Evolutionary conservation across 2,329 filamentous ascomycete species (phyloP).

Genomic region (Apiospora malaysiana): DNA sequence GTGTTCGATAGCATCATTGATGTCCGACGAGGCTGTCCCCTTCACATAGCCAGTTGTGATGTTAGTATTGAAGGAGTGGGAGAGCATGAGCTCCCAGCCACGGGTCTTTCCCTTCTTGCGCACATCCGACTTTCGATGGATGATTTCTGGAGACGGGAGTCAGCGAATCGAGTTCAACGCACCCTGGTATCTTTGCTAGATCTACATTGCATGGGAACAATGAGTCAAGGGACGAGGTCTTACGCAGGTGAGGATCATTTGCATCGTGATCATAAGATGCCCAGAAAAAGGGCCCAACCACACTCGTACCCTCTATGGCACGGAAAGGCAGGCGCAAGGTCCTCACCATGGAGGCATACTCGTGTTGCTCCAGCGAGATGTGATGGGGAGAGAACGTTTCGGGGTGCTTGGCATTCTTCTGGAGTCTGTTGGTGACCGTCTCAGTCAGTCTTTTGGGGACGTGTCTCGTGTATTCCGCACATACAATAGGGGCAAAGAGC

Average conservation of each 20-base stretch:
- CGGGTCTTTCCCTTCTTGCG: slow-evolving; percentile 68
- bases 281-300: slow-evolving; percentile 71
- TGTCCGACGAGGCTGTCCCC: slow-evolving; percentile 63
- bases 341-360: slow-evolving; percentile 63
- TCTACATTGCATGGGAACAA: slow-evolving; percentile 16
- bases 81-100: slow-evolving; percentile 69
- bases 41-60: slow-evolving; percentile 68
- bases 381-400: slow-evolving; percentile 64
- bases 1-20: slow-evolving; percentile 56
- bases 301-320: slow-evolving; percentile 62
- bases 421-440: slow-evolving; percentile 48
- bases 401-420: slow-evolving; percentile 59
- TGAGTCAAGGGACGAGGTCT: slow-evolving; percentile 31
- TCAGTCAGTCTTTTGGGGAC: background rate
- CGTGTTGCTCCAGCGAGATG: slow-evolving; percentile 56
- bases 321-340: slow-evolving; percentile 59
- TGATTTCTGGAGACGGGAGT: slow-evolving; percentile 52
- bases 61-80: slow-evolving; percentile 58
- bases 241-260: slow-evolving; percentile 62
- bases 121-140: slow-evolving; percentile 70
- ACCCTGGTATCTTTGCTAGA: no score
- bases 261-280: slow-evolving; percentile 61
- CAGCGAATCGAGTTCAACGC: slow-evolving; percentile 19
- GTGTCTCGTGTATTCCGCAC: background rate
- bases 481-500: background rate